Conservation (phyloP, 345 rosid species). For the Kandelia obovata region DNA sequence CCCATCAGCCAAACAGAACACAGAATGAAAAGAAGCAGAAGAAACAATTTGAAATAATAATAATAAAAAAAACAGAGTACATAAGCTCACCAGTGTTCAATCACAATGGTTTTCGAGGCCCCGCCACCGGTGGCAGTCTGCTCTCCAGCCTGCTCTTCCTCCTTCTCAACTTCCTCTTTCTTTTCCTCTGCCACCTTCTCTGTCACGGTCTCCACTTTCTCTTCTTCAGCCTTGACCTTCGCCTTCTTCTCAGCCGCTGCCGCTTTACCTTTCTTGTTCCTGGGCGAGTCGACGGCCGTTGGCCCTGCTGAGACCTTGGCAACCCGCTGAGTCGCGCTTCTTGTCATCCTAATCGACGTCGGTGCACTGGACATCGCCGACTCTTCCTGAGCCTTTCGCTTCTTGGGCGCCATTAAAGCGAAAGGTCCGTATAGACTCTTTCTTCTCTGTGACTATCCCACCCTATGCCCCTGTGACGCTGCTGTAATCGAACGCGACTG, state of each 20-base stretch:
- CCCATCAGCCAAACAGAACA: not conserved
- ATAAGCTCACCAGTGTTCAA: not conserved
- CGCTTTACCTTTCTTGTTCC: conserved; percentile 25
- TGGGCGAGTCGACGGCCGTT: conserved; percentile 26
- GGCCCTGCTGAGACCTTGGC: conserved; percentile 21
- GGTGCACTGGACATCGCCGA: conserved; percentile 17
- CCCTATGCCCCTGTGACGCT: not conserved
- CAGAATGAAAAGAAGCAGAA: not conserved
- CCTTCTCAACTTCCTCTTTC: not conserved
- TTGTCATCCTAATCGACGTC: conserved; percentile 44
- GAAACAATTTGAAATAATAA: not conserved
- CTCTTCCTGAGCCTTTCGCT: conserved; percentile 41
- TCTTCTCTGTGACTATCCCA: not conserved
- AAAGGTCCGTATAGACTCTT: not conserved
- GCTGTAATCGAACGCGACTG: not conserved
- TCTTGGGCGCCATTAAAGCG: conserved; percentile 60
- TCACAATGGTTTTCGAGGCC: not conserved
- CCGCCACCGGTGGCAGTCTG: not conserved
- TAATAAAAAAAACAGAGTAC: not conserved
- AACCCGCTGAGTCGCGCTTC: conserved; percentile 40
- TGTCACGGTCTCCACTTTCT: conserved; percentile 2
- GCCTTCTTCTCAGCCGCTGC: conserved; percentile 12
- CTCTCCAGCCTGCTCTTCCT: conserved; percentile 6
- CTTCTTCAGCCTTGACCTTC: conserved; percentile 21
- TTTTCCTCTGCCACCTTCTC: conserved; percentile 6